phyloP scores from a whole-genome alignment of 176 grass and related monocot species.

The Avena sativa region DNA sequence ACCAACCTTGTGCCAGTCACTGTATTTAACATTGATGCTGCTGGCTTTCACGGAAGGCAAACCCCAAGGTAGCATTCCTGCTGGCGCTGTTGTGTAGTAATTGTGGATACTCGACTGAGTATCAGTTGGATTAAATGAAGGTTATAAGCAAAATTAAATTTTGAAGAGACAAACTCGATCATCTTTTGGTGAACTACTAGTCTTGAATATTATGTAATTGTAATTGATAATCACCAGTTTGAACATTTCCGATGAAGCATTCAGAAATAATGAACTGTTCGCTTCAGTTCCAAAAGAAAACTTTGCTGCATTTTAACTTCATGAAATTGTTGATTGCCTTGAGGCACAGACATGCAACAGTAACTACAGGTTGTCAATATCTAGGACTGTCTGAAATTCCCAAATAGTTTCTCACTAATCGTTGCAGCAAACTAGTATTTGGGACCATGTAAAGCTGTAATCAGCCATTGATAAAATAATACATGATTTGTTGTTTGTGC shows the following conservation, averaged over 20 bases:
- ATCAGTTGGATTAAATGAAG: conserved; percentile 11
- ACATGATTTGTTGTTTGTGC: not conserved
- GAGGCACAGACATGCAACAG: not conserved
- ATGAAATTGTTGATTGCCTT: conserved; percentile 4
- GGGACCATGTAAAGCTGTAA: conserved; percentile 12
- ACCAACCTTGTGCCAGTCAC: conserved; percentile 76
- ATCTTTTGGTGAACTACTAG: conserved; percentile 29
- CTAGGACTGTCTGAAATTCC: not conserved
- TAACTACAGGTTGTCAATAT: conserved; percentile 28
- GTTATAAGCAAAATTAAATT: not conserved
- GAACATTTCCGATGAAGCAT: conserved; percentile 11
- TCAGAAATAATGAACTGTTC: conserved; percentile 14
- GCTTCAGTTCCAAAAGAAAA: too few species aligned
- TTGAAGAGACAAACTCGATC: conserved; percentile 18
- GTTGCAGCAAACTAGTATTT: conserved; percentile 4
- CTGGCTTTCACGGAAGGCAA: conserved; percentile 90
- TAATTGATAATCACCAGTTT: conserved; percentile 44
- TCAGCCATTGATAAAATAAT: conserved; percentile 2
- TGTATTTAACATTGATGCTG: conserved; percentile 87
- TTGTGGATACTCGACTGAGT: not conserved
- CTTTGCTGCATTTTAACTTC: not conserved
- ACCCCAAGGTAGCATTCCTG: conserved; percentile 70
- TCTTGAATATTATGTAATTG: conserved; percentile 11
- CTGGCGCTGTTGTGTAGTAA: conserved; percentile 21
- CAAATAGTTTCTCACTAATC: conserved; percentile 3